Base-by-base conservation (phyloP, 805 yeast genomes). In the Deakozyma indianensis region DNA sequence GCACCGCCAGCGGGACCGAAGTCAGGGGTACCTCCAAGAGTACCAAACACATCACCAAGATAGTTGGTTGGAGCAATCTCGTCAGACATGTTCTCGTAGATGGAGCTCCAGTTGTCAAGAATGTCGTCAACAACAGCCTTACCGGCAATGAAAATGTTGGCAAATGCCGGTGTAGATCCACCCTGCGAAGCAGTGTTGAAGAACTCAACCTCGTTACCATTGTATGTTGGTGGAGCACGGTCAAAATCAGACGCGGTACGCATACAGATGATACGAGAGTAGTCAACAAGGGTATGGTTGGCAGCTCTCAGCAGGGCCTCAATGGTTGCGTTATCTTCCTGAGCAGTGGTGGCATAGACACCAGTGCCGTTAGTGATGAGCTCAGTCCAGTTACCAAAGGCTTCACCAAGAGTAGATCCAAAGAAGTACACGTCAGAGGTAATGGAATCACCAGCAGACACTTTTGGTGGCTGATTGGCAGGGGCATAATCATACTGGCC, bases 251-350 rank as follows among this genome's bases (percentile, higher is more conserved):
- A 73, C 50, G 74, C 74, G 42, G 80, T 66, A 66, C 83, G 74
- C 75, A 76, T 64, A 23, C 76, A 65, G 11, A 77, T 74, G 49
- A 78, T 66, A 61, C 83, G 70, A 49, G 69, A 61, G 57, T 62
- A 78, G 58, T 76, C 80, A 44, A 73, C 75, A 48, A 76, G 65
- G 7, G 78, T 80, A 51, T 64, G 66, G 48, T 63, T 64, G 49
- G 73, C 73, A 55, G 71, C 68, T 64, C 84, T 71, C 42, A 74
- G 53, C 47, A 78, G 59, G 5, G 76, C 74, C 58, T 77, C 82
- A 55, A 78, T 68, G 15, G 78, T 65, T 16, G 83, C 83, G 56
- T 76, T 74, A 56, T 78, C 84, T 59, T 78, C 84, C 59, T 77
- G 82, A 45, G 79, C 80, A 41, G 81, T 71, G 40, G 77, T 57